These are phyloP conservation scores for Helichrysum umbraculigerum DNA, from an alignment of 129 eudicot genomes.

Conservation along the genomic window DNA sequence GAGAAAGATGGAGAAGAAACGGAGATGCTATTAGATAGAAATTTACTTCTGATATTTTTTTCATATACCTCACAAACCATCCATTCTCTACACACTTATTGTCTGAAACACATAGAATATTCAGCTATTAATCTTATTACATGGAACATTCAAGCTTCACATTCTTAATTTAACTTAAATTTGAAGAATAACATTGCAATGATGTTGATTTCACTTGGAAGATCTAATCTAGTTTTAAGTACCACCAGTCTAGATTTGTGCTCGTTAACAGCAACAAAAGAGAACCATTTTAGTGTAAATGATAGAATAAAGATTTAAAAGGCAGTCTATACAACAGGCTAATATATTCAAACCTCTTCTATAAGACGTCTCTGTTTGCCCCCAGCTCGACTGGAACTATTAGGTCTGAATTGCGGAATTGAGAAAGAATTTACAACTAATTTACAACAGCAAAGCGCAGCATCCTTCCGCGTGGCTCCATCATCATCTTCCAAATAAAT, in stretches of 20 bases:
- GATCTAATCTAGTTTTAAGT: slow-evolving; percentile 2
- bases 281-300: slow-evolving; percentile 12
- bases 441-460: slow-evolving; percentile 95
- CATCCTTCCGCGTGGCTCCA: slow-evolving; percentile 90
- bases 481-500: slow-evolving; percentile 90
- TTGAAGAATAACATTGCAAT: slow-evolving; percentile 18
- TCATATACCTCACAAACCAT: background rate
- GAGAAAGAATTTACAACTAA: slow-evolving; percentile 74
- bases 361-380: slow-evolving; percentile 83
- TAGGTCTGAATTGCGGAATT: slow-evolving; percentile 46
- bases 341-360: slow-evolving; percentile 67
- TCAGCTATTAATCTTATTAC: slow-evolving; percentile 14
- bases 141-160: background rate
- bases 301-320: slow-evolving; percentile 3
- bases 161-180: slow-evolving; percentile 7
- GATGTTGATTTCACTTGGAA: slow-evolving; percentile 7
- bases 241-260: slow-evolving; percentile 3
- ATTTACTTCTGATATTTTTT: background rate
- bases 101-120: slow-evolving; percentile 11
- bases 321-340: background rate
- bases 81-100: slow-evolving; percentile 7
- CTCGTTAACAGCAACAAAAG: slow-evolving; percentile 13
- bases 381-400: slow-evolving; percentile 82
- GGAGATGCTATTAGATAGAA: background rate
- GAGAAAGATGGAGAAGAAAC: background rate